Conservation (phyloP, 2,329 filamentous ascomycete genomes). For the Fusarium sp. region DNA sequence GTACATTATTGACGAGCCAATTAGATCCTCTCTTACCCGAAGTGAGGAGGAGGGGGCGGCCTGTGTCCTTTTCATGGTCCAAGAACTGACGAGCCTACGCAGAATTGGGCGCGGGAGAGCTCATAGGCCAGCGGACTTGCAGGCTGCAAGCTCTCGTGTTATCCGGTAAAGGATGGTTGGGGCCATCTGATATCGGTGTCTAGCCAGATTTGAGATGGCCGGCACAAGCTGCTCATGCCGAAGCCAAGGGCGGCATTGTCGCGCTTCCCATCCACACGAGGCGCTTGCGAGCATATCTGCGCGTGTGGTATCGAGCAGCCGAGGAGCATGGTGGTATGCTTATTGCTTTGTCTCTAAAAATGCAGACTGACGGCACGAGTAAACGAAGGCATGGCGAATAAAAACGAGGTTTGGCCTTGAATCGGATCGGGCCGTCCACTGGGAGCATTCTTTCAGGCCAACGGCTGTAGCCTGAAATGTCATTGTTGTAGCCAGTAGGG, state of each 20-base stretch:
- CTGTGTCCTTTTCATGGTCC: conserved; percentile 28
- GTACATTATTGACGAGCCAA: conserved; percentile 43
- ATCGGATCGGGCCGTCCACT: conserved; percentile 48
- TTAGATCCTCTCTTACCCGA: conserved; percentile 47
- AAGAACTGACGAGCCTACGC: conserved; percentile 28
- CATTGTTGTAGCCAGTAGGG: conserved; percentile 34
- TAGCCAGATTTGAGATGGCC: conserved; percentile 26
- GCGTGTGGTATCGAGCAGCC: conserved; percentile 5
- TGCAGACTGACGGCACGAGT: conserved; percentile 23
- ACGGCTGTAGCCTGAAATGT: conserved; percentile 33
- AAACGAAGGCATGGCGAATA: conserved; percentile 43
- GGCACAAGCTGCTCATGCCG: conserved; percentile 31
- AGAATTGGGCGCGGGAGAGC: conserved; percentile 32
- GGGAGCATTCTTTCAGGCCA: conserved; percentile 29
- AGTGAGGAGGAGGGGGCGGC: conserved; percentile 40
- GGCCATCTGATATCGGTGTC: conserved; percentile 35
- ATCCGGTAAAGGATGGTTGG: conserved; percentile 34
- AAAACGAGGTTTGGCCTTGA: conserved; percentile 29
- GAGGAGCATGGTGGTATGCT: conserved; percentile 22
- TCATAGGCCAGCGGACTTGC: conserved; percentile 25
- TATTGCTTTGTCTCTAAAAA: conserved; percentile 28
- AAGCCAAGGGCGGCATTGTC: conserved; percentile 18
- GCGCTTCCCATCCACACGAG: conserved; percentile 19
- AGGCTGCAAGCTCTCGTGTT: conserved; percentile 41
- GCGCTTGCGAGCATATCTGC: conserved; percentile 15